Base-by-base conservation (phyloP, 441 rosid genomes). In the Croton setiger region DNA sequence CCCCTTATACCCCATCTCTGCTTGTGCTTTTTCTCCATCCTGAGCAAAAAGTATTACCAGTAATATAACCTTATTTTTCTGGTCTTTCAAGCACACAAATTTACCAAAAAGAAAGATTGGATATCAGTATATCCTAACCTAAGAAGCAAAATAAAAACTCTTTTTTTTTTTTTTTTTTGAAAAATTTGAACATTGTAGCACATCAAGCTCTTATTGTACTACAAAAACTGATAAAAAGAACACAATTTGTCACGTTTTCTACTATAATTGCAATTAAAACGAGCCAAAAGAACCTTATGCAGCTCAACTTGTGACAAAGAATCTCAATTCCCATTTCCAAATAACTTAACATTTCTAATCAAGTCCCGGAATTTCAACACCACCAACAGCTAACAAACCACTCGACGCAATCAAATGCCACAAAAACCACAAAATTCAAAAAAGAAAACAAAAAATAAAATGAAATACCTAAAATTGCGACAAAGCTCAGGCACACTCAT, bases 391-490 rank as follows among this genome's bases (percentile, higher is more conserved):
- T 41, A 35, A 63, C 10, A 44, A 4, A 51, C 15, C 15, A 23
- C 27, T 60, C 5, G 51, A 59, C 39, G 18, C 60, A 52, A 69
- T 51, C 60, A 51, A 61, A 60, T 51, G 23, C 51, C 44, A 37
- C 37, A 8, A 14, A 18, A 56, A 44, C 57, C 31, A 43, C 27
- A 7, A 45, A 4, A 31, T 31, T 56, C 20, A 41, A 39, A 39
- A 0, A 39, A 4, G 7, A 9, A 39, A 58, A 18, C 3, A 63
- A 70, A 20, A 39, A 71, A 36, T 33, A n/a, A n/a, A n/a, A n/a
- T n/a, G n/a, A n/a, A n/a, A n/a, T 41, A 92, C 98, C 98, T 88
- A 74, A 90, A 94, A 79, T 88, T 88, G 68, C 98, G 92, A 74
- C 93, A 91, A 68, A 91, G 69, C 45, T 91, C 98, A 45, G 97